Base-by-base conservation (phyloP, 371 early-diverging fungal species). In the Entomophthora muscae region DNA sequence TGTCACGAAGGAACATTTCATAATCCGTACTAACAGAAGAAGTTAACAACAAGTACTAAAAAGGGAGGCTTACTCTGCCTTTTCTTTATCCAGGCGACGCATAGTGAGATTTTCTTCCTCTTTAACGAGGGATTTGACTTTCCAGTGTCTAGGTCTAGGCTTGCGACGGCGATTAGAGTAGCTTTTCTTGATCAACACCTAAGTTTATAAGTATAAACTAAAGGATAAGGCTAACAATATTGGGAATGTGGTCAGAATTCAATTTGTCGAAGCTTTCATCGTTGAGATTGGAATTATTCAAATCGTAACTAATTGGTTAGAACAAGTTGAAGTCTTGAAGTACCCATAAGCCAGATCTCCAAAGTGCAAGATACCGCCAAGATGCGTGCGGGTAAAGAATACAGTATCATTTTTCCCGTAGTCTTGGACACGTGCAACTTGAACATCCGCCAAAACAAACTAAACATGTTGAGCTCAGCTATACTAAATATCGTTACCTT, bases 301-400 rank as follows among this genome's bases (percentile, higher is more conserved):
- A 74, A 70, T 92, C 89, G 71, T 96, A 97, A 61, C 63, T 63
- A 63, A 23, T 17, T 2, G 22, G 21, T 52, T 27, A 22, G 3
- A 27, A 12, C 27, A 24, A 52, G 42, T 24, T n/a, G 26, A 31
- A 57, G 23, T 23, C 42, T 3, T 3, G 21, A 22, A n/a, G 12
- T 63, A 64, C 33, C 97, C 98, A 67, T 91, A 72, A 17, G 81
- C 94, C 57, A 86, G 83, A 69, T 98, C 98, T 57, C 98, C 98
- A 28, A 88, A 82, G 66, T 85, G 82, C 60, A 98, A 72, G 61
- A 96, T 78, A 64, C 82, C 81, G 63, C 98, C 98, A 51, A 98
- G 76, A 71, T 98, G 98, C 51, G 93, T 89, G 60, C 98, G 86
- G 23, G 87, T 86, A 72, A 89, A 80, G 69, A 75, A 89, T 27